A percentile compares a stretch with the other conserved stretches of the same genome.
Evolutionary conservation across 192 early-diverging fungal genomes (phyloP).

Genomic region (Lobosporangium transversale): DNA sequence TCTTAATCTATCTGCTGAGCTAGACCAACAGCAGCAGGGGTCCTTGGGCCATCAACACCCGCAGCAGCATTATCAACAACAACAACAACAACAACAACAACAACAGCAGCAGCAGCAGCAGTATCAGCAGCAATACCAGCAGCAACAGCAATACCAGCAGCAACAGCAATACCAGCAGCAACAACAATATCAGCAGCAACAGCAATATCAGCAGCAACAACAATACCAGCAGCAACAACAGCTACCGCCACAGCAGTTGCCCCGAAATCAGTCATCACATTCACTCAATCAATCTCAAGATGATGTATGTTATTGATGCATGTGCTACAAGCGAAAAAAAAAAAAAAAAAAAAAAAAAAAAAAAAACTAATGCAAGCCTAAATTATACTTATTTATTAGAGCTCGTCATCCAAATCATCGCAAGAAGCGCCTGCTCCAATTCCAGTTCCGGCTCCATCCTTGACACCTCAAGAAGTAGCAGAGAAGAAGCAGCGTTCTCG

Average conservation of each 20-base stretch:
- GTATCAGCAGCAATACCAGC: slow-evolving; percentile 10
- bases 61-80: slow-evolving; percentile 14
- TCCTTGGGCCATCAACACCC: slow-evolving; percentile 6
- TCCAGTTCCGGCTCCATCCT: neutral
- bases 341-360: no score
- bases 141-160: slow-evolving; percentile 28
- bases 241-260: slow-evolving; percentile 7
- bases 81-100: slow-evolving; percentile 21
- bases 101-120: slow-evolving; percentile 29
- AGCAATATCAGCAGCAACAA: slow-evolving; percentile 20
- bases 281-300: slow-evolving; percentile 34
- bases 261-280: slow-evolving; percentile 33
- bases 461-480: slow-evolving; percentile 31
- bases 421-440: neutral
- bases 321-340: no score
- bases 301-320: slow-evolving; percentile 33
- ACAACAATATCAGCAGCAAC: slow-evolving; percentile 21
- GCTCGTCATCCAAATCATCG: no score
- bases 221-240: slow-evolving; percentile 23
- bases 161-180: slow-evolving; percentile 21
- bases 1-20: slow-evolving; percentile 20
- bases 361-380: no score
- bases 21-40: slow-evolving; percentile 3
- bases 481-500: slow-evolving; percentile 51
- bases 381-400: neutral